phyloP scores from a whole-genome alignment of 2,329 filamentous ascomycete genomes.

The Neocucurbitaria cava region DNA sequence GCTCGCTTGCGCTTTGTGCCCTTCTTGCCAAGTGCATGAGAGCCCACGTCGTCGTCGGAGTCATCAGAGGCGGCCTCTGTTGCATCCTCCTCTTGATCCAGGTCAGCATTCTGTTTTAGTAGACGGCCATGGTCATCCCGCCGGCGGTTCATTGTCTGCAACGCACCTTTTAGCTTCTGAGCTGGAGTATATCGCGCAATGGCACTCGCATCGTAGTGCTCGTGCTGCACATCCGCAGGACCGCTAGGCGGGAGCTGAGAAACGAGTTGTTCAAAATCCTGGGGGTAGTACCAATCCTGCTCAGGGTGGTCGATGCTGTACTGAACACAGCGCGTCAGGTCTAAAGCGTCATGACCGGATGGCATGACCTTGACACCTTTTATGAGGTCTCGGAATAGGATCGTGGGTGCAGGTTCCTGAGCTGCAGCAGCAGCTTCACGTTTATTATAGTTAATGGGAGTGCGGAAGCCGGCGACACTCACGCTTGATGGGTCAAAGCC shows the following conservation, averaged over 20 bases:
- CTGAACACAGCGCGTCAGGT: constrained; percentile 29
- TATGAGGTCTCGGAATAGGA: constrained; percentile 25
- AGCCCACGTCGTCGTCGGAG: neutral
- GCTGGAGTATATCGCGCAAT: constrained; percentile 13
- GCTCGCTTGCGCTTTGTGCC: neutral
- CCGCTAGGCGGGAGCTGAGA: constrained; percentile 14
- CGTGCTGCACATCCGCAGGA: constrained; percentile 1
- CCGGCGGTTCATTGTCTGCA: neutral
- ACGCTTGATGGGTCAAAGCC: constrained; percentile 19
- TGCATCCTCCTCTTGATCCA: constrained; percentile 3
- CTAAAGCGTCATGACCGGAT: constrained; percentile 22
- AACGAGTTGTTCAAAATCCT: constrained; percentile 8
- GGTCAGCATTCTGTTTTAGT: neutral
- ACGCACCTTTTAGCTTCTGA: neutral
- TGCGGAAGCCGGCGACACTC: constrained; percentile 23
- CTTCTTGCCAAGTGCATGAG: neutral
- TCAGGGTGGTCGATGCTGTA: constrained; percentile 20
- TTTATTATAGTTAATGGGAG: neutral
- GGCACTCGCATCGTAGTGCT: constrained; percentile 15
- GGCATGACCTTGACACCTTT: constrained; percentile 22
- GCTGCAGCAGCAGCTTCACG: neutral
- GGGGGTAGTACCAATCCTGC: constrained; percentile 28
- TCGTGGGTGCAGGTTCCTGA: neutral
- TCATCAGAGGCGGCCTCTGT: neutral
- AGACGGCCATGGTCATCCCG: constrained; percentile 7